Evolutionary conservation across 1,284 basidiomycete genomes (phyloP).

Genomic region (Moniliophthora roreri): DNA sequence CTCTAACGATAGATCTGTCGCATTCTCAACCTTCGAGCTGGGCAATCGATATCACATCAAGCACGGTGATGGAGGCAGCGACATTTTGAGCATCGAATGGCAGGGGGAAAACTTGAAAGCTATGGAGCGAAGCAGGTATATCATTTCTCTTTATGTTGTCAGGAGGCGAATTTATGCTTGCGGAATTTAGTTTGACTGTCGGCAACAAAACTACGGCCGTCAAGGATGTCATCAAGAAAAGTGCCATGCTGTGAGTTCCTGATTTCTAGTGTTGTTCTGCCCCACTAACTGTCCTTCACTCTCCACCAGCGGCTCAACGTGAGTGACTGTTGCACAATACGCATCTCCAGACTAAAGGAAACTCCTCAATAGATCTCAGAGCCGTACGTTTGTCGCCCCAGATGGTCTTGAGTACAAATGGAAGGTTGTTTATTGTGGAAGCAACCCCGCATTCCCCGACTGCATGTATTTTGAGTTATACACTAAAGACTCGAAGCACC

Average conservation of each 20-base stretch:
- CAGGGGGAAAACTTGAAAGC: conserved; percentile 3
- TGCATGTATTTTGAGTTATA: conserved; percentile 15
- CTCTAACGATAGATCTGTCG: conserved; percentile 12
- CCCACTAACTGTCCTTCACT: background rate
- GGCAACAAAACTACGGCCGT: conserved; percentile 4
- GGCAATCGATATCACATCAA: background rate
- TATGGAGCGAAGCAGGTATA: conserved; percentile 10
- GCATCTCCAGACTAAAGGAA: background rate
- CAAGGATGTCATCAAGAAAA: conserved; percentile 11
- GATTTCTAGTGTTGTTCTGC: background rate
- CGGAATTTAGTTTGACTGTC: background rate
- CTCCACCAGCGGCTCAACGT: background rate
- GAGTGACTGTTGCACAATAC: background rate
- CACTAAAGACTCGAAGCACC: conserved; percentile 15
- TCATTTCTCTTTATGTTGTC: background rate
- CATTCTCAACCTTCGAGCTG: conserved; percentile 7
- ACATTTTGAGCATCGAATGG: conserved; percentile 6
- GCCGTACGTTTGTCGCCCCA: conserved; percentile 15
- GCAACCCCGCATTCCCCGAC: conserved; percentile 18
- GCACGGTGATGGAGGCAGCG: conserved; percentile 2
- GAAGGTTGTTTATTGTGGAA: conserved; percentile 17
- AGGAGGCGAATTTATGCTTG: background rate
- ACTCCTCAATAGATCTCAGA: background rate
- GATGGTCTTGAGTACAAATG: conserved; percentile 20
- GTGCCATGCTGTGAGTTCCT: conserved; percentile 4